These are phyloP conservation scores for Xylaria flabelliformis DNA, from an alignment of 495 filamentous ascomycete species.

Conservation along the genomic window DNA sequence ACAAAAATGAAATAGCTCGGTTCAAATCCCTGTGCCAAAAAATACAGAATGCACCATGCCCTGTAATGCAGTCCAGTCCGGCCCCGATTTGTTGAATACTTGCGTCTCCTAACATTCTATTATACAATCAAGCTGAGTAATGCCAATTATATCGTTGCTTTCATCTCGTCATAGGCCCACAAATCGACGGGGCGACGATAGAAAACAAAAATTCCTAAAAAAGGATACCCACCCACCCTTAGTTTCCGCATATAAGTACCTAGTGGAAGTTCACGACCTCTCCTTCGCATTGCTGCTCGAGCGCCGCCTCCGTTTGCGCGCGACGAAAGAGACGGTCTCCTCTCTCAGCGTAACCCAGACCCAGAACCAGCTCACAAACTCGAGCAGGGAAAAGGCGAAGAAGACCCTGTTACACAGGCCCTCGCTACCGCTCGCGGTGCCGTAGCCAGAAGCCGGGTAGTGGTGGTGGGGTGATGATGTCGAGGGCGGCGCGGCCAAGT, in stretches of 20 bases:
- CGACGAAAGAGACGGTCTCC: conserved; percentile 49
- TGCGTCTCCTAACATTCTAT: background rate
- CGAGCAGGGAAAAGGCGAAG: conserved; percentile 83
- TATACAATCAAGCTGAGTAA: background rate
- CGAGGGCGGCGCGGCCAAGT: conserved; percentile 55
- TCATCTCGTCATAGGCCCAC: background rate
- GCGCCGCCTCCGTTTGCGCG: conserved; percentile 43
- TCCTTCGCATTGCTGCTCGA: conserved; percentile 36
- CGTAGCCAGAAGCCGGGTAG: conserved; percentile 21
- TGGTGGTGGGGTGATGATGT: conserved; percentile 37
- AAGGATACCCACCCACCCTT: background rate
- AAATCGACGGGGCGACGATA: background rate
- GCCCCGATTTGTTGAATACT: background rate
- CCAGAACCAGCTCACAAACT: conserved; percentile 90
- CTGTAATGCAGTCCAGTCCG: background rate
- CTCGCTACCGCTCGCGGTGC: conserved; percentile 53
- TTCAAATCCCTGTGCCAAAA: background rate
- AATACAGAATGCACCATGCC: conserved; percentile 6
- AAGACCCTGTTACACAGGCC: conserved; percentile 79
- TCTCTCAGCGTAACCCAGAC: conserved; percentile 64
- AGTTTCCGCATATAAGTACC: background rate
- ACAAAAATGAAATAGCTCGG: background rate
- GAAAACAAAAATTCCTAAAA: background rate
- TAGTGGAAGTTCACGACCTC: conserved; percentile 1
- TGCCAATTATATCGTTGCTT: background rate